These are phyloP conservation scores for Penicillium palitans DNA, from an alignment of 2,329 filamentous ascomycete genomes.

Conservation along the genomic window DNA sequence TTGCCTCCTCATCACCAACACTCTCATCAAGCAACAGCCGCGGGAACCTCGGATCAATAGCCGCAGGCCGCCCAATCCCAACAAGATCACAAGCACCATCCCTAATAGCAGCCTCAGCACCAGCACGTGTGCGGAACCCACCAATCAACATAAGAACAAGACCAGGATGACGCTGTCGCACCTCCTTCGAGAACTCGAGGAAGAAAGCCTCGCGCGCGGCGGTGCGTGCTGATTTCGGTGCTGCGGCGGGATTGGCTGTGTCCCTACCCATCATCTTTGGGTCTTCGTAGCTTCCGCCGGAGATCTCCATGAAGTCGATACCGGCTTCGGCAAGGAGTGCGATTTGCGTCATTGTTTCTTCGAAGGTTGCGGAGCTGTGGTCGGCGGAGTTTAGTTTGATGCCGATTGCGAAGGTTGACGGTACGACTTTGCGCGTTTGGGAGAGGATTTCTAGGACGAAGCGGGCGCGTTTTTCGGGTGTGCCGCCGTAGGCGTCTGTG, in stretches of 20 bases:
- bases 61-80: constrained; percentile 51
- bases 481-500: constrained; percentile 52
- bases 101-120: constrained; percentile 52
- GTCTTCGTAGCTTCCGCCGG: constrained; percentile 62
- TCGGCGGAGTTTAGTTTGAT: constrained; percentile 56
- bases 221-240: constrained; percentile 45
- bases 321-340: constrained; percentile 43
- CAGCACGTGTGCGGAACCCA: constrained; percentile 58
- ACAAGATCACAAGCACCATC: constrained; percentile 53
- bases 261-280: constrained; percentile 43
- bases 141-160: constrained; percentile 61
- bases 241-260: constrained; percentile 24
- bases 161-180: constrained; percentile 48
- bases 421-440: constrained; percentile 45
- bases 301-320: constrained; percentile 69
- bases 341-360: constrained; percentile 61
- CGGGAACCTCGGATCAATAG: constrained; percentile 47
- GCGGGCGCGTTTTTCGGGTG: constrained; percentile 47
- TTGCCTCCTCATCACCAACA: constrained; percentile 27
- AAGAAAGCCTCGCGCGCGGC: constrained; percentile 66
- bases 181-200: constrained; percentile 61
- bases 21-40: constrained; percentile 33
- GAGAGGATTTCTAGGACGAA: constrained; percentile 49
- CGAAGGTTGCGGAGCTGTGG: constrained; percentile 38
- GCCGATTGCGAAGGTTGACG: constrained; percentile 47